Conservation (phyloP, 148 eudicot species). For the Hydrangea macrophylla region DNA sequence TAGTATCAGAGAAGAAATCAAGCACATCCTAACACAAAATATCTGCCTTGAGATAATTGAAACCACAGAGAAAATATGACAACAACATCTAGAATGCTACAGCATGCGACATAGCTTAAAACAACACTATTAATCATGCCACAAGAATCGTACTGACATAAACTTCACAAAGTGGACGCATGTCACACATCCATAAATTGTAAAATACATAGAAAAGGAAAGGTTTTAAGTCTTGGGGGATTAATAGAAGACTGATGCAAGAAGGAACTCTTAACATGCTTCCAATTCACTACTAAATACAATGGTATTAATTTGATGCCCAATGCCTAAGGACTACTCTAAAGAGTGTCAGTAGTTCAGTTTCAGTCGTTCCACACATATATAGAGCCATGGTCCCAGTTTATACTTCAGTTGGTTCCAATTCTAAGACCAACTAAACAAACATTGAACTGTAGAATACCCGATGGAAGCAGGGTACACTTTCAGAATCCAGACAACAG, state of each 20-base stretch:
- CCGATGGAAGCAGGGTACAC: neutral
- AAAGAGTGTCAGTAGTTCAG: neutral
- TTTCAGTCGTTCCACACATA: neutral
- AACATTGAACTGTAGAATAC: neutral
- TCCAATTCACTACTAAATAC: neutral
- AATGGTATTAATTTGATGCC: neutral
- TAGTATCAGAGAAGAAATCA: no score
- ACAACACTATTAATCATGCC: no score
- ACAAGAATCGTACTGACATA: no score
- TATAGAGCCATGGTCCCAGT: neutral
- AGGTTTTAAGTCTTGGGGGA: no score
- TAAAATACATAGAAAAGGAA: no score
- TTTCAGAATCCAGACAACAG: neutral
- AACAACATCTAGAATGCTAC: no score
- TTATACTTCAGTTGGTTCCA: neutral
- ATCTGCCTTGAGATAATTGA: no score
- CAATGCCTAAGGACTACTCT: neutral
- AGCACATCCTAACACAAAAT: no score
- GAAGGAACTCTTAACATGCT: neutral
- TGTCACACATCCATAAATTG: no score
- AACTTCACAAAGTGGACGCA: no score
- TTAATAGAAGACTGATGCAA: conserved; percentile 25
- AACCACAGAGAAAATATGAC: no score
- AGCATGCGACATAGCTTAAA: no score
- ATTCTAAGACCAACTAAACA: neutral